These are phyloP conservation scores for Buxus sempervirens DNA, from an alignment of 164 flowering plant species.

Conservation along the genomic window DNA sequence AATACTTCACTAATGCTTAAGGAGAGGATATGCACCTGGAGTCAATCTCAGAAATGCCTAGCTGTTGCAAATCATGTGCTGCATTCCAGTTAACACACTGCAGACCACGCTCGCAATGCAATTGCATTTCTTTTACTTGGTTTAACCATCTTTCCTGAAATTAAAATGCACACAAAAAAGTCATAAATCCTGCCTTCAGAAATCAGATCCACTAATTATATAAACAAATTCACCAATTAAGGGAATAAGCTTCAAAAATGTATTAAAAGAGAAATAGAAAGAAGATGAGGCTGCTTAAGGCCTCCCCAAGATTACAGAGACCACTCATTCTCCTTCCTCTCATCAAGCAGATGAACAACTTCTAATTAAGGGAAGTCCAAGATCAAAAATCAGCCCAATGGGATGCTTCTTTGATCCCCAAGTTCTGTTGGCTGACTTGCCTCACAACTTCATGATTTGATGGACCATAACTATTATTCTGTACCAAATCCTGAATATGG, in stretches of 20 bases:
- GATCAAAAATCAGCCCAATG: neutral
- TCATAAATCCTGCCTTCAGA: too few species aligned
- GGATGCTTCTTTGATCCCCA: neutral
- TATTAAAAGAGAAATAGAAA: neutral
- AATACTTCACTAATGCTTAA: neutral
- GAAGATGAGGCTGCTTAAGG: neutral
- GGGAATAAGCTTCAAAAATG: too few species aligned
- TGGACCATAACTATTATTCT: neutral
- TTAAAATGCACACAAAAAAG: neutral
- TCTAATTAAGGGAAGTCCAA: neutral
- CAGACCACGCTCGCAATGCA: slow-evolving; percentile 65
- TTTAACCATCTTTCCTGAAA: slow-evolving; percentile 67
- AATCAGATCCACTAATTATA: too few species aligned
- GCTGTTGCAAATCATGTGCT: slow-evolving; percentile 21
- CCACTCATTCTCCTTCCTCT: neutral
- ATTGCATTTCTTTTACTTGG: slow-evolving; percentile 76
- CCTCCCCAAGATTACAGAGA: neutral
- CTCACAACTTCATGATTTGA: neutral
- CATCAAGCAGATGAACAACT: neutral
- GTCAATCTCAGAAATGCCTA: slow-evolving; percentile 26
- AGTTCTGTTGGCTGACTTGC: too few species aligned
- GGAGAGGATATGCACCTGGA: slow-evolving; percentile 33
- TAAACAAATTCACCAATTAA: too few species aligned
- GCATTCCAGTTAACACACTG: slow-evolving; percentile 25
- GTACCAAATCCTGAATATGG: neutral